Percentiles rank a stretch among this genome's conserved stretches.
Conservation (phyloP, 164 flowering plant species). For the Vitis vinifera region DNA sequence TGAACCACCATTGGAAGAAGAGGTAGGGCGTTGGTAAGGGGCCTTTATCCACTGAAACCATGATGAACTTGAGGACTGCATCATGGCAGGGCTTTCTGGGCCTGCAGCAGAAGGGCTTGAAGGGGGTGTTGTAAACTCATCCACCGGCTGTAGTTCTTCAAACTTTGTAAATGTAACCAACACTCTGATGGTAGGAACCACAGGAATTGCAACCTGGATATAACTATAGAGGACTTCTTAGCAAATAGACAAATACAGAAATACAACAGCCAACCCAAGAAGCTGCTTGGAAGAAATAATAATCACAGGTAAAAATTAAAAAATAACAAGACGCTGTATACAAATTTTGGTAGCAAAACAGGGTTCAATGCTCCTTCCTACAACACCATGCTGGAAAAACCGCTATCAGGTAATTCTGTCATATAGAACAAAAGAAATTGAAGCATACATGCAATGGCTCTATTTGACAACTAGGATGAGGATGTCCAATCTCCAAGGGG, state of each 20-base stretch:
- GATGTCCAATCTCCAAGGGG: background rate
- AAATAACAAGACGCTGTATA: no score
- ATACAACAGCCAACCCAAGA: no score
- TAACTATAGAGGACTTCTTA: constrained; percentile 4
- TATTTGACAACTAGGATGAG: background rate
- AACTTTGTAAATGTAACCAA: constrained; percentile 90
- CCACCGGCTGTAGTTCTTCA: constrained; percentile 82
- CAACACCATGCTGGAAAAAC: background rate
- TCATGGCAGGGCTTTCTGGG: constrained; percentile 48
- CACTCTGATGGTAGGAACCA: constrained; percentile 92
- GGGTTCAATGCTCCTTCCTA: background rate
- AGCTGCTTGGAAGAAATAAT: no score
- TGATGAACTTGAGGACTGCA: constrained; percentile 53
- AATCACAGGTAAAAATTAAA: no score
- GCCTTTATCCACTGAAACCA: constrained; percentile 94
- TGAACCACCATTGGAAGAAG: constrained; percentile 45
- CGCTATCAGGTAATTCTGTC: background rate
- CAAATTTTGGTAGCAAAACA: background rate
- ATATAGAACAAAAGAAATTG: background rate
- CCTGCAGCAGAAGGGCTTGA: constrained; percentile 62
- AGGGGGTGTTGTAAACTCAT: constrained; percentile 92
- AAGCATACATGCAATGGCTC: background rate
- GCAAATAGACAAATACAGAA: background rate
- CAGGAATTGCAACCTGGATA: constrained; percentile 91
- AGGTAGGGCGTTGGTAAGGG: constrained; percentile 54